Evolutionary conservation across 2,329 filamentous ascomycete species (phyloP), one percentile per base, ranked within the genome.

Genomic region (Trichoderma endophyticum): DNA sequence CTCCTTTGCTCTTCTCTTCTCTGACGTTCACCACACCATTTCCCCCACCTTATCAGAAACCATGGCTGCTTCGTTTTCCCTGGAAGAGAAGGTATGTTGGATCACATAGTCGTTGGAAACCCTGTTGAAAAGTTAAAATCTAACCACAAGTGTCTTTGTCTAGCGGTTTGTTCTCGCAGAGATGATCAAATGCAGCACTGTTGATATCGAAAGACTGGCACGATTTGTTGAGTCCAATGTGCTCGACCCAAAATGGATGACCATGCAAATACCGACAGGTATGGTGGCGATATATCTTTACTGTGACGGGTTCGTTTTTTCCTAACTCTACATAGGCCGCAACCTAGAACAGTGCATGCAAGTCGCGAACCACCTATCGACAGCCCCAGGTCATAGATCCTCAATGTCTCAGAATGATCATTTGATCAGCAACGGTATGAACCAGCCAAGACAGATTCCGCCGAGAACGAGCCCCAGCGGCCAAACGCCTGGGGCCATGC

Each of bases 111-210:
- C 24, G 7, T 51, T n/a, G n/a, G 14, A 4, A 26, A 28, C 1
- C 11, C 7, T 26, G 28, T n/a, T 21, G 14, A 2, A 2, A 32
- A 34, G 1, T 7, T 8, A 26, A 24, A 59, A 26, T 70, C 24
- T 26, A 54, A 56, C 57, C 30, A 34, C 21, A 39, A 32, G 32
- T 26, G 3, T 11, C 76, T 28, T 54, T 2, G 4, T 34, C 21
- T n/a, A 89, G 87, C 86, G 87, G 74, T 88, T 88, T 77, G 81
- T 89, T 73, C 83, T 89, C 71, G 86, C 83, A 71, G 87, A 89
- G 79, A 86, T 89, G 75, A 86, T 89, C 79, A 89, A 89, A 76
- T 83, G 82, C 73, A 89, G 87, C 80, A 79, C 82, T 34, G 79
- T 89, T 72, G 84, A 87, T 71, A 77, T 87, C 28, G 77, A 81